phyloP scores from a whole-genome alignment of 306 rosid species.

The Malus asiatica region DNA sequence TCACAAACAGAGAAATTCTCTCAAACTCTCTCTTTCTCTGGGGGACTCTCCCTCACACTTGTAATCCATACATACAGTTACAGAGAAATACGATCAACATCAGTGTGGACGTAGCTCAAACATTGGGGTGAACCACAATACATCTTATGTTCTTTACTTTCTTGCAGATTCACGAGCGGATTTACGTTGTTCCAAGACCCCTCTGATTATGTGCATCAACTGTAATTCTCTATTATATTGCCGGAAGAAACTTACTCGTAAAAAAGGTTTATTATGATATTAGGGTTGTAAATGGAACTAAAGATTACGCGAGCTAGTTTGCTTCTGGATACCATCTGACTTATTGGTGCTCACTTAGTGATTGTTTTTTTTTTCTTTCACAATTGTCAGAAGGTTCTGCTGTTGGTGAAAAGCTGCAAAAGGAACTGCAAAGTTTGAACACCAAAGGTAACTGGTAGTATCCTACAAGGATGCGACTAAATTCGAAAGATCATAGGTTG shows the following conservation, averaged over 20 bases:
- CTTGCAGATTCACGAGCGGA: too few relatives aligned
- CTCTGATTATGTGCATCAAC: neutral
- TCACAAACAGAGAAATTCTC: too few relatives aligned
- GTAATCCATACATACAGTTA: too few relatives aligned
- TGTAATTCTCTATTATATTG: neutral
- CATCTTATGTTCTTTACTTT: too few relatives aligned
- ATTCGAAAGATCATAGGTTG: neutral
- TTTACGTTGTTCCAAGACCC: too few relatives aligned
- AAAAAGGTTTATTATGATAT: neutral
- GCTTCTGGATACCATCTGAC: neutral
- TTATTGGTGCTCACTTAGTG: neutral
- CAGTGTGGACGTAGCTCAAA: too few relatives aligned
- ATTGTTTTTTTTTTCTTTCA: slow-evolving; percentile 1
- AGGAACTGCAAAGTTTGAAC: slow-evolving; percentile 74
- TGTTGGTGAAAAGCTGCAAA: slow-evolving; percentile 69
- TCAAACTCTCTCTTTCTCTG: too few relatives aligned
- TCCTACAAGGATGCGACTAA: slow-evolving; percentile 5
- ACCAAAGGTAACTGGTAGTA: slow-evolving; percentile 49
- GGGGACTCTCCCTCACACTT: too few relatives aligned
- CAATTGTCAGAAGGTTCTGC: slow-evolving; percentile 33
- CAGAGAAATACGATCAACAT: too few relatives aligned
- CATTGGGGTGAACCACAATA: too few relatives aligned
- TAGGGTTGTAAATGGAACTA: neutral
- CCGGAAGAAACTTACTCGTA: neutral
- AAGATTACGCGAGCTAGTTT: neutral